Conservation (phyloP, 2,329 filamentous ascomycete genomes). For the Neophaeococcomyces mojaviensis region DNA sequence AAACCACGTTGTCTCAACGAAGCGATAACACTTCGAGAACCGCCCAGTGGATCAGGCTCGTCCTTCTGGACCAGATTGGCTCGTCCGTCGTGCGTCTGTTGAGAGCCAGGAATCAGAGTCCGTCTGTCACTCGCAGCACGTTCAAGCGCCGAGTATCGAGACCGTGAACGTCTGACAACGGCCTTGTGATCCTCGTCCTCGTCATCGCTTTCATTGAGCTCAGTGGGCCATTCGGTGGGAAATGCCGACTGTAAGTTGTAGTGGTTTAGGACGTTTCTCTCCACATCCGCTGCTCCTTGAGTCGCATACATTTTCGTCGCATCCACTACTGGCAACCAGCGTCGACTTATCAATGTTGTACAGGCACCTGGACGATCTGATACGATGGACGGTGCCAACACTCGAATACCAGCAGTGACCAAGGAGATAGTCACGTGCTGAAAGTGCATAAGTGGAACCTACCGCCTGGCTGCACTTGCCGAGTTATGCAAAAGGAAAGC, state of each 20-base stretch:
- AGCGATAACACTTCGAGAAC: constrained; percentile 75
- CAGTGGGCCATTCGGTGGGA: constrained; percentile 77
- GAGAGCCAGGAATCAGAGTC: constrained; percentile 59
- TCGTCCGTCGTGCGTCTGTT: constrained; percentile 59
- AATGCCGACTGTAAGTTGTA: constrained; percentile 76
- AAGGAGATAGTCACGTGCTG: too few species aligned
- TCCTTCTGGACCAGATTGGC: constrained; percentile 81
- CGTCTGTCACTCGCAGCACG: constrained; percentile 62
- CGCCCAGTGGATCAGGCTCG: constrained; percentile 86
- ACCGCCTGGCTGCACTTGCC: too few species aligned
- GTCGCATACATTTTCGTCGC: constrained; percentile 2
- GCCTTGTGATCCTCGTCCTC: constrained; percentile 45
- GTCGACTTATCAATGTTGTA: not conserved
- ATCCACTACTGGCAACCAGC: not conserved
- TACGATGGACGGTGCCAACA: not conserved
- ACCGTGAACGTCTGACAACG: constrained; percentile 54
- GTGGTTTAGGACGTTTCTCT: constrained; percentile 73
- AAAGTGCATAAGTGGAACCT: too few species aligned
- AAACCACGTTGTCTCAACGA: constrained; percentile 69
- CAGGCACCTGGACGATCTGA: not conserved
- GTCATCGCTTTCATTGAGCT: constrained; percentile 65
- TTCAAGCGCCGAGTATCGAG: constrained; percentile 78
- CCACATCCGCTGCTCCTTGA: constrained; percentile 50
- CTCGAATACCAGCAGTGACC: too few species aligned
- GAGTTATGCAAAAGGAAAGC: too few species aligned